Conservation (phyloP, 2,329 filamentous ascomycete species). For the Fusarium sp. region DNA sequence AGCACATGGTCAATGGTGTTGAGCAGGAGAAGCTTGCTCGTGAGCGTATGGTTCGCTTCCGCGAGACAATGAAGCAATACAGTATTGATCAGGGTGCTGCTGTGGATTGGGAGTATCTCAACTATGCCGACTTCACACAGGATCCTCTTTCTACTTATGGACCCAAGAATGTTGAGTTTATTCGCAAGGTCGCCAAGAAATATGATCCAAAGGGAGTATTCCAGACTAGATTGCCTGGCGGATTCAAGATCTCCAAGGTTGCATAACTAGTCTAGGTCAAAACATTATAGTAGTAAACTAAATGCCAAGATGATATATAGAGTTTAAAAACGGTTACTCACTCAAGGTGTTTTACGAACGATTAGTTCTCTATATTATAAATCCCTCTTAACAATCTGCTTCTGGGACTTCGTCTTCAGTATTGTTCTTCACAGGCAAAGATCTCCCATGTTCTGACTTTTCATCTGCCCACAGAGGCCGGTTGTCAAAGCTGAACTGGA, state of each 20-base stretch:
- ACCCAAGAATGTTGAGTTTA: background rate
- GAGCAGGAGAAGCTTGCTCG: slow-evolving; percentile 19
- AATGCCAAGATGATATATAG: too few relatives aligned
- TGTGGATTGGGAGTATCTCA: slow-evolving; percentile 20
- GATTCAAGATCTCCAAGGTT: slow-evolving; percentile 22
- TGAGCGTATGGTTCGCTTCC: slow-evolving; percentile 18
- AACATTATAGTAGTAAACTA: too few relatives aligned
- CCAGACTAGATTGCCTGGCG: slow-evolving; percentile 6
- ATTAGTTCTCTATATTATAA: too few relatives aligned
- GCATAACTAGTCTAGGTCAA: too few relatives aligned
- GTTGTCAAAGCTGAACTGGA: background rate
- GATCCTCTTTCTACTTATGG: slow-evolving; percentile 19
- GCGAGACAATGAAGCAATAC: slow-evolving; percentile 5
- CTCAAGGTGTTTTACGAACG: too few relatives aligned
- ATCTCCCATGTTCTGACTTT: rapidly evolving
- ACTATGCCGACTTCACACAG: slow-evolving; percentile 19
- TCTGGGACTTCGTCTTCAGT: rapidly evolving
- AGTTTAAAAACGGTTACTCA: too few relatives aligned
- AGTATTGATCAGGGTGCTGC: slow-evolving; percentile 3
- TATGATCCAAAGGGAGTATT: background rate
- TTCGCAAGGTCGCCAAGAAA: slow-evolving; percentile 9
- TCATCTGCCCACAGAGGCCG: background rate
- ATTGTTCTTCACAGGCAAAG: rapidly evolving
- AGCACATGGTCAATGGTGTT: slow-evolving; percentile 15
- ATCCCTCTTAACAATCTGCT: rapidly evolving